Evolutionary conservation across 345 rosid species (phyloP).

Genomic region (Corchorus olitorius): DNA sequence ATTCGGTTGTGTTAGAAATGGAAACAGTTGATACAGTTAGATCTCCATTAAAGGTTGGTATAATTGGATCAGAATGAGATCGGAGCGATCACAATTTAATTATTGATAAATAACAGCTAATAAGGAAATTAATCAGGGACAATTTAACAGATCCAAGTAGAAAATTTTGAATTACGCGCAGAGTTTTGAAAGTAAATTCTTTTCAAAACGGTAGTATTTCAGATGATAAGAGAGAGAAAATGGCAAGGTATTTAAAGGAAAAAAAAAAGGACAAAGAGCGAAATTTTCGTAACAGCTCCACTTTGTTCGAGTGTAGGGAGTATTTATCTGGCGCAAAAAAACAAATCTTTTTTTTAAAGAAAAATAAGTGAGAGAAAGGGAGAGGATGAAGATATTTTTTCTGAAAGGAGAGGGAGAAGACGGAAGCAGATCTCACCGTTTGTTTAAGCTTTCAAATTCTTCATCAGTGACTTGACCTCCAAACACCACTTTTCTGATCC

Average conservation of each 20-base stretch:
- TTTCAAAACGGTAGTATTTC: neutral
- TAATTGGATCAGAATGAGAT: conserved; percentile 1
- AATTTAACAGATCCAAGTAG: conserved; percentile 20
- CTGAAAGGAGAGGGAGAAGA: neutral
- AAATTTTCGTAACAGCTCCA: neutral
- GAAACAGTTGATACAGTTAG: conserved; percentile 3
- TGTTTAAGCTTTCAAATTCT: conserved; percentile 80
- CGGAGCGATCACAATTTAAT: neutral
- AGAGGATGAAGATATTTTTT: neutral
- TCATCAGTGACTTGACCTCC: conserved; percentile 99
- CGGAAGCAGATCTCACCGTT: conserved; percentile 63
- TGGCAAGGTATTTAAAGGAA: neutral
- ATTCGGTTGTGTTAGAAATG: neutral
- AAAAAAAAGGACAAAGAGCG: neutral
- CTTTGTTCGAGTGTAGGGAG: neutral
- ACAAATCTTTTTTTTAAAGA: neutral
- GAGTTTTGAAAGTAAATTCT: neutral
- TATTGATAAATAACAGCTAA: neutral
- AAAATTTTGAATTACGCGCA: neutral
- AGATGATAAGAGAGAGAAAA: conserved; percentile 7
- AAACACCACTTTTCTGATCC: conserved; percentile 91
- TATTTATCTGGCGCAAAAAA: conserved; percentile 7
- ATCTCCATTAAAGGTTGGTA: neutral
- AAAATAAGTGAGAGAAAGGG: neutral
- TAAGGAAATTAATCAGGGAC: neutral